phyloP scores from a whole-genome alignment of 2,329 filamentous ascomycete genomes.

The Neonectria faginata region DNA sequence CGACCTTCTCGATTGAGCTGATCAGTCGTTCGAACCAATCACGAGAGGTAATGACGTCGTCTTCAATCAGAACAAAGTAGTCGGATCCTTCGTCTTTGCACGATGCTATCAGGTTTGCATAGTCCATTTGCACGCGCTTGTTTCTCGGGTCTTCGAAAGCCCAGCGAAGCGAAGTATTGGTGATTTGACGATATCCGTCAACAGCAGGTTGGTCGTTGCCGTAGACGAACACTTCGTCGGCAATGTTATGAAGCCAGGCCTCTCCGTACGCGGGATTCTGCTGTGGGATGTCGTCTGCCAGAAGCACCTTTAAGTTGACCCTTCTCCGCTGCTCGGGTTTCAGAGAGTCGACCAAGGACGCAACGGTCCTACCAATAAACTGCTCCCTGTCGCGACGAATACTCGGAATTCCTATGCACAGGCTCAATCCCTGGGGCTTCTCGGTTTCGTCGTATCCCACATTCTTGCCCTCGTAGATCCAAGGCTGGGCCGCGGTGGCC shows the following conservation, averaged over 20 bases:
- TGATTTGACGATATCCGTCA: conserved; percentile 26
- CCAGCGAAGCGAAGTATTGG: conserved; percentile 27
- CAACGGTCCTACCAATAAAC: conserved; percentile 43
- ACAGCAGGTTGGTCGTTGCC: conserved; percentile 7
- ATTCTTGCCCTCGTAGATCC: conserved; percentile 17
- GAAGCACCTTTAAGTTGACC: conserved; percentile 45
- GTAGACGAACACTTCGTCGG: conserved; percentile 48
- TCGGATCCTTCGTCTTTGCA: conserved; percentile 40
- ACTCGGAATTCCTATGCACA: conserved; percentile 48
- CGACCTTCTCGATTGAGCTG: conserved; percentile 38
- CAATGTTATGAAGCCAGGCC: conserved; percentile 45
- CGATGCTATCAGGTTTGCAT: conserved; percentile 41
- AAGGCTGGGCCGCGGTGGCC: conserved; percentile 13
- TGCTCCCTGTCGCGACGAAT: conserved; percentile 43
- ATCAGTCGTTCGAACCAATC: conserved; percentile 46
- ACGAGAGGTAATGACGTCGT: conserved; percentile 49
- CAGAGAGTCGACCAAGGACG: conserved; percentile 47
- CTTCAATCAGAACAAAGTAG: conserved; percentile 50
- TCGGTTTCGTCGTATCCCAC: not conserved
- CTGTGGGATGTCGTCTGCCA: conserved; percentile 45
- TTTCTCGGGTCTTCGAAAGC: conserved; percentile 31
- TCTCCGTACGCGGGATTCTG: conserved; percentile 46
- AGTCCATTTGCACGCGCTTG: conserved; percentile 46
- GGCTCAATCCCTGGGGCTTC: conserved; percentile 16
- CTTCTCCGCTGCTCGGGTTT: conserved; percentile 41